Evolutionary conservation across 495 filamentous ascomycete species (phyloP).

Genomic region (Aspergillus ellipticus): DNA sequence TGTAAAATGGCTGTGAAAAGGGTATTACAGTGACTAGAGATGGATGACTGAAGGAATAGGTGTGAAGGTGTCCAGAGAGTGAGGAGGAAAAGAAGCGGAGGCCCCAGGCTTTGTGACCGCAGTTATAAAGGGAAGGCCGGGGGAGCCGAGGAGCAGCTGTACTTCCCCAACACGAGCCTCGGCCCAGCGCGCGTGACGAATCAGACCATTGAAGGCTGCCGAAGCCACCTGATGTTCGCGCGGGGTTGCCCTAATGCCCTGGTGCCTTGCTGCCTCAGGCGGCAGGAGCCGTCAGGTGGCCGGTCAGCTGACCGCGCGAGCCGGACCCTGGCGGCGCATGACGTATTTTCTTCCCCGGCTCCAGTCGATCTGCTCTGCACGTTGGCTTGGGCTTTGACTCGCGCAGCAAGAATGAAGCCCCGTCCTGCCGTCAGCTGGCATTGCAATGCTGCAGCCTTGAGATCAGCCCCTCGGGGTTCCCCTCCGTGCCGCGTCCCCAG

Average conservation of each 20-base stretch:
- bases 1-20: conserved; percentile 24
- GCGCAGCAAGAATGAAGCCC: conserved; percentile 10
- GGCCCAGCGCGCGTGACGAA: conserved; percentile 10
- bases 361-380: not conserved
- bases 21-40: conserved; percentile 15
- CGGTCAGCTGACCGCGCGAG: conserved; percentile 14
- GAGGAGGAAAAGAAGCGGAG: conserved; percentile 16
- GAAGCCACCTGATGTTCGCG: conserved; percentile 3
- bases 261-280: not conserved
- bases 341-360: conserved; percentile 13
- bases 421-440: conserved; percentile 2
- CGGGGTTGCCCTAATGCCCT: conserved; percentile 1
- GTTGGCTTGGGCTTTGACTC: not conserved
- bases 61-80: conserved; percentile 2
- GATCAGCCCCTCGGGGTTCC: not conserved
- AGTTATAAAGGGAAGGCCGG: conserved; percentile 12
- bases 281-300: not conserved
- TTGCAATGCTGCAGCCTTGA: conserved; percentile 7
- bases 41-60: too few relatives aligned
- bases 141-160: conserved; percentile 19
- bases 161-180: conserved; percentile 12
- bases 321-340: conserved; percentile 6
- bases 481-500: not conserved
- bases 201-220: conserved; percentile 3
- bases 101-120: conserved; percentile 1